Evolutionary conservation across 352 stramenopile genomes (phyloP), one percentile per base, ranked within the genome.

Genomic region (Pythium coloratum): DNA sequence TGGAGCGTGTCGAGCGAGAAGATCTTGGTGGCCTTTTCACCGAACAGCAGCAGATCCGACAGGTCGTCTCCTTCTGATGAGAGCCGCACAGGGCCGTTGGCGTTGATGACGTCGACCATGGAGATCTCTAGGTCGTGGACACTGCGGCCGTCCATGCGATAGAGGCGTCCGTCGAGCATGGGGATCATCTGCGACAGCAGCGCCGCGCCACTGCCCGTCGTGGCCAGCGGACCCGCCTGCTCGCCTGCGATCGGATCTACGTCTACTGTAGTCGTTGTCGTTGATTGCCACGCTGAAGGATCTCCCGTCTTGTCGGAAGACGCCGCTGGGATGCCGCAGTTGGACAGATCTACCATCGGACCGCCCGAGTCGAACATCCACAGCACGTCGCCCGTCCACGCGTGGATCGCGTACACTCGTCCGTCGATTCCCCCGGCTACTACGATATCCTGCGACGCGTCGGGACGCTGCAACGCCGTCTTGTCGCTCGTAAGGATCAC

Each of bases 301-400:
- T 16, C 56, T 47, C 14, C 24, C 14, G 12, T 18, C 10, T 30
- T 13, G 18, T 54, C 34, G 32, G 44, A 1, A 0, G 26, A 8
- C 4, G 44, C n/a, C 30, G 51, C 42, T 14, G 59, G 49, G 47
- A 50, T 34, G 49, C 59, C 55, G 68, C 84, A 90, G 55, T 69
- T 71, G 32, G 84, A 83, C 56, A 79, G 86, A 68, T 89, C 76
- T 66, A 95, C 84, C 80, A 95, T 92, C 30, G 86, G 81, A 66
- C 86, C 84, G 49, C 86, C 86, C 28, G 86, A 92, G 72, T 95
- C 84, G 51, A 95, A 92, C 30, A 78, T 89, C 83, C 86, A 93
- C 47, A 93, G 71, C 40, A 91, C 73, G 28, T 93, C 70, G 38
- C 86, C 86, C 3, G 84, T 90, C 86, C 86, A 95, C 62, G 86